These are phyloP conservation scores for Coemansia pectinata DNA, from an alignment of 192 early-diverging fungal genomes.

Conservation along the genomic window DNA sequence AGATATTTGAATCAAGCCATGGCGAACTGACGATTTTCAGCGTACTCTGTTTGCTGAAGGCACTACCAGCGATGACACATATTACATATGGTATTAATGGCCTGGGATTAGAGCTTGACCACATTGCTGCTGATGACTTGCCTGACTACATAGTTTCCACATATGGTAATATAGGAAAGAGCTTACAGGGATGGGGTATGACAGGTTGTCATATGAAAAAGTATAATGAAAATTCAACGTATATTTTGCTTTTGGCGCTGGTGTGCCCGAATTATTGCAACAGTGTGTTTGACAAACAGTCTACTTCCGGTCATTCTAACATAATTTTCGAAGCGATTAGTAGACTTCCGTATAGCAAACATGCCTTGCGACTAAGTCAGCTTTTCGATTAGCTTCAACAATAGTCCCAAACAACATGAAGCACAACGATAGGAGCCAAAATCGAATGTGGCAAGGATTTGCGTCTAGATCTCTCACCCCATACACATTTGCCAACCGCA, in stretches of 20 bases:
- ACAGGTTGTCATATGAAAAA: no score
- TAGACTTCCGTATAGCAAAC: not conserved
- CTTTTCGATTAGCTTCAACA: not conserved
- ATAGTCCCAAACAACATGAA: no score
- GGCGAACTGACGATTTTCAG: not conserved
- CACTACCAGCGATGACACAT: not conserved
- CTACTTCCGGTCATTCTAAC: not conserved
- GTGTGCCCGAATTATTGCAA: not conserved
- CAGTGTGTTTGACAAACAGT: not conserved
- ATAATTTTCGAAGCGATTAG: not conserved
- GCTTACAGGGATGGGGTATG: not conserved
- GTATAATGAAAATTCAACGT: not conserved
- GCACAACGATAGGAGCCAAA: no score
- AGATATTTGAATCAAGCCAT: not conserved
- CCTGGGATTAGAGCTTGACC: not conserved
- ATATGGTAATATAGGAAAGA: not conserved
- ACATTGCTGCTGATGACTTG: not conserved
- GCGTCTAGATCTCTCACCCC: no score
- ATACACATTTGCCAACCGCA: no score
- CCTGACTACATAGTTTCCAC: not conserved
- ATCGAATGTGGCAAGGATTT: no score
- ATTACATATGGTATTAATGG: not conserved
- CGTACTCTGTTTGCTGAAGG: not conserved
- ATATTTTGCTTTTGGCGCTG: not conserved
- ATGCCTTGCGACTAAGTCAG: not conserved